Conservation (phyloP, 177 flowering plant species). For the Vitis hybrid region DNA sequence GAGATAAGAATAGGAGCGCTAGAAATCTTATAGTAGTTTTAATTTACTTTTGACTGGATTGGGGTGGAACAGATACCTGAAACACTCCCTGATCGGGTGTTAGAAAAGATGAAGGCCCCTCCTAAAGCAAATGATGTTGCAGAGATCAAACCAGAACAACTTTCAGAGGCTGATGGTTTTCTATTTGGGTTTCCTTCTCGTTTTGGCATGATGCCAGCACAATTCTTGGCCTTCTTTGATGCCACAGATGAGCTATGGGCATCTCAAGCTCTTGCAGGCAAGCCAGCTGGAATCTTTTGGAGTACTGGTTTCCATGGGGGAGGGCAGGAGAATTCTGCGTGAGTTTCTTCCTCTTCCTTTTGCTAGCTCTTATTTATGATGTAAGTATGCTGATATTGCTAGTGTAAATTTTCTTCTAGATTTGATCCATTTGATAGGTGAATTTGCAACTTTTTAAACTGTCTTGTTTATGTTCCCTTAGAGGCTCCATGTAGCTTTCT, state of each 20-base stretch:
- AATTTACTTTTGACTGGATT: slow-evolving; percentile 4
- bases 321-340: slow-evolving; percentile 90
- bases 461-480: not conserved
- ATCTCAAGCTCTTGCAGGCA: slow-evolving; percentile 80
- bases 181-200: slow-evolving; percentile 90
- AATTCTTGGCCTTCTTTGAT: slow-evolving; percentile 76
- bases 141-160: slow-evolving; percentile 68
- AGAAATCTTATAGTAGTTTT: not conserved
- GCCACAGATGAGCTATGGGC: slow-evolving; percentile 60
- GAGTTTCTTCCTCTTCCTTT: slow-evolving; percentile 24
- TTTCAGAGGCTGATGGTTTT: slow-evolving; percentile 83
- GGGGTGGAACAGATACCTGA: slow-evolving; percentile 63
- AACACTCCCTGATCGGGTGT: slow-evolving; percentile 55
- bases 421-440: no score
- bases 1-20: not conserved
- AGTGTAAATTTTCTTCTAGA: no score
- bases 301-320: slow-evolving; percentile 97
- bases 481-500: not conserved
- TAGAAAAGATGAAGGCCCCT: slow-evolving; percentile 86
- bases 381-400: not conserved
- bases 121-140: slow-evolving; percentile 57
- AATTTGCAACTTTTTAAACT: no score
- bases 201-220: slow-evolving; percentile 88
- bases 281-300: slow-evolving; percentile 96
- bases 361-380: not conserved